Evolutionary conservation across 352 stramenopile species (phyloP).

Genomic region (Pythium vanterpoolii): DNA sequence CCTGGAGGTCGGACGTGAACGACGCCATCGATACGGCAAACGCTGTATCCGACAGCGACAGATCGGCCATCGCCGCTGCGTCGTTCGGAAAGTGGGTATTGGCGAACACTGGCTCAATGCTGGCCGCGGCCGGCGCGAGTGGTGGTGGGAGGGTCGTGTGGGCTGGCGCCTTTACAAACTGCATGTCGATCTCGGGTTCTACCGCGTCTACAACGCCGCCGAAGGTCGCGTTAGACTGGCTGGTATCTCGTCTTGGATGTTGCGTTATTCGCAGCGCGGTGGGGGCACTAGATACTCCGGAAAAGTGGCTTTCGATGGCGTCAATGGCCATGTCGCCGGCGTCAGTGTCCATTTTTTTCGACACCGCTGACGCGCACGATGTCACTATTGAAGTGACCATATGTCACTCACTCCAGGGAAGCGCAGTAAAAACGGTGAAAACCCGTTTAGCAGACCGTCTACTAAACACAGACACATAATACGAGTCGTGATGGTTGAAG

Average conservation of each 20-base stretch:
- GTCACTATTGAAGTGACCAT: not conserved
- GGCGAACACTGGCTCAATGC: not conserved
- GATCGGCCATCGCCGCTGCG: not conserved
- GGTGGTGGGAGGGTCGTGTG: not conserved
- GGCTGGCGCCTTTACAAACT: not conserved
- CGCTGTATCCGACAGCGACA: not conserved
- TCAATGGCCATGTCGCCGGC: not conserved
- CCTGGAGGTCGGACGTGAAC: conserved; percentile 8
- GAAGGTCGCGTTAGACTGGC: not conserved
- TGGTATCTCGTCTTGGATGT: not conserved
- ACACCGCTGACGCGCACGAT: not conserved
- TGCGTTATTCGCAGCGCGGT: not conserved
- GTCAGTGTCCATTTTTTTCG: not conserved
- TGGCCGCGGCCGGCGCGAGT: not conserved
- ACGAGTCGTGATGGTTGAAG: not conserved
- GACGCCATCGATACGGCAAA: conserved; percentile 10
- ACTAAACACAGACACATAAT: not conserved
- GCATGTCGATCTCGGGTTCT: not conserved
- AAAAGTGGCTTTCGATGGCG: not conserved
- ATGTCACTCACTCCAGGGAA: not conserved
- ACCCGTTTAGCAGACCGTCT: not conserved
- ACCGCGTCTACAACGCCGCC: not conserved
- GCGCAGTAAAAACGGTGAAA: not conserved
- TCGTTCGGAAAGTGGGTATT: not conserved
- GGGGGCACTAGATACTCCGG: not conserved